Evolutionary conservation across 768 basidiomycete species (phyloP), one percentile per base, ranked within the genome.

Genomic region (Inosperma sp.): DNA sequence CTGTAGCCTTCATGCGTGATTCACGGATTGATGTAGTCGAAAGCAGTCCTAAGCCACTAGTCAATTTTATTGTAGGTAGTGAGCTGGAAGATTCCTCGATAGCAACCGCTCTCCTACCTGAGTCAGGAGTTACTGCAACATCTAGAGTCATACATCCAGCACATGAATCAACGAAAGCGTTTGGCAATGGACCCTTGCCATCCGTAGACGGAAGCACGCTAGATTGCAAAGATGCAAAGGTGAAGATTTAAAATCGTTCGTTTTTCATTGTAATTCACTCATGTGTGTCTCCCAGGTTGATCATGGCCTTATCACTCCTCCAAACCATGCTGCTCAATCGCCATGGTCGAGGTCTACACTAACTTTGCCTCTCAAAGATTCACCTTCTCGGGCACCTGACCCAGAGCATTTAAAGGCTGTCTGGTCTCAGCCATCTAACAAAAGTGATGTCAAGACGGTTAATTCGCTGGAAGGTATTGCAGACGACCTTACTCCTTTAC

Each of bases 401-500:
- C 84, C 86, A n/a, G 88, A 90, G 60, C 88, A 88, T 56, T 71
- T 93, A 45, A 91, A 86, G 66, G 83, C 86, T 19, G 79, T 92
- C 7, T 92, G 90, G 87, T 87, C 86, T 16, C 84, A 88, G 59
- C 77, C 84, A 5, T 77, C 88, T 4, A 81, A 82, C 63, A 84
- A 86, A 64, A 73, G 82, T n/a, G 79, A 76, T 46, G 65, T 78
- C 27, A 79, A 83, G 51, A 72, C 80, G 7, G 76, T 86, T 19
- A 94, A 93, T 65, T 93, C 90, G 2, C 69, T 94, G 51, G 84
- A 90, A 62, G 85, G 83, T 14, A 89, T 94, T 49, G 81, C 82
- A 22, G 89, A 92, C 61, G 92, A 93, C 60, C 72, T 90, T 49
- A 84, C 85, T 25, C 74, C 83, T 19, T 71, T 93, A 25, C 88